These are phyloP conservation scores for Neofusicoccum parvum DNA, from an alignment of 2,329 filamentous ascomycete species.

Conservation along the genomic window DNA sequence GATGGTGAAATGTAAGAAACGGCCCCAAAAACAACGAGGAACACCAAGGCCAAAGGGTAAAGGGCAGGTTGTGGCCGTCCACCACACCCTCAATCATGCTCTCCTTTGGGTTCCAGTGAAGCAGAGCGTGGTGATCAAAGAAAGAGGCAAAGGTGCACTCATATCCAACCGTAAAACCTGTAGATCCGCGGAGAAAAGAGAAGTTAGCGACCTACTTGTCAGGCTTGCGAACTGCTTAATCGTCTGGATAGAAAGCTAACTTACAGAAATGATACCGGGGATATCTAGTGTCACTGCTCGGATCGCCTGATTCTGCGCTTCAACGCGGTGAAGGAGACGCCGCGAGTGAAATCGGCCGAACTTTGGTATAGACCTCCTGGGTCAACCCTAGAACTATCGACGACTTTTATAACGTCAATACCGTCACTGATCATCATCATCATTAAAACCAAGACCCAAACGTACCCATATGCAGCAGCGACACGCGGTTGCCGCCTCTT, in stretches of 20 bases:
- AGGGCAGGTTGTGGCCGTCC: background rate
- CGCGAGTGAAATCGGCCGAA: no score
- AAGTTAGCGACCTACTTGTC: background rate
- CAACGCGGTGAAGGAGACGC: no score
- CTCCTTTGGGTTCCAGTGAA: background rate
- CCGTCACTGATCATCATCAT: background rate
- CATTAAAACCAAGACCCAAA: background rate
- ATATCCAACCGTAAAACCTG: background rate
- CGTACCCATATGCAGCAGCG: constrained; percentile 39
- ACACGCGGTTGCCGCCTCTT: constrained; percentile 39
- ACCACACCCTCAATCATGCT: background rate
- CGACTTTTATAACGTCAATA: constrained; percentile 3
- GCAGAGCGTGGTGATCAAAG: background rate
- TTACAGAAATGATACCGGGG: background rate
- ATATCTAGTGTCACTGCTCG: background rate
- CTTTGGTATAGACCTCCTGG: background rate
- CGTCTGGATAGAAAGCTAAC: background rate
- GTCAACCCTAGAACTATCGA: background rate
- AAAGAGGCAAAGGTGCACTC: background rate
- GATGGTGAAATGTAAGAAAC: background rate
- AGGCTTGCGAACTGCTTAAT: background rate
- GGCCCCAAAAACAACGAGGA: background rate
- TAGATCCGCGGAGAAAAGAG: background rate
- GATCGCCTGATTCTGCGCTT: background rate
- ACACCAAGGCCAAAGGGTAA: background rate